Base-by-base conservation (phyloP, 2,329 filamentous ascomycete species). In the Elsinoe australis region DNA sequence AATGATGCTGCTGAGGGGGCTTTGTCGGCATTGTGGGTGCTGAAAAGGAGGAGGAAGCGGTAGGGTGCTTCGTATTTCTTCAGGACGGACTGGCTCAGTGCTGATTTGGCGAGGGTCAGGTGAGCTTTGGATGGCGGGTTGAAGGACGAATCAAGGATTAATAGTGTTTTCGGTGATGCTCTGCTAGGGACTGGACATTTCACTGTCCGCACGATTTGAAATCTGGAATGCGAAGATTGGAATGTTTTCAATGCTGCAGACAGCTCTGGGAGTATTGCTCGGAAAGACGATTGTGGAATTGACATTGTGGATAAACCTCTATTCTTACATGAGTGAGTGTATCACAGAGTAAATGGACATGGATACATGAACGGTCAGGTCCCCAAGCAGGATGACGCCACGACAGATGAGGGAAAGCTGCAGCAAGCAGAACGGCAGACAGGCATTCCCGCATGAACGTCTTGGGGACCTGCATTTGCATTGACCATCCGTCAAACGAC, bases 1-100 rank as follows among this genome's bases (percentile, higher is more conserved):
- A 88, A 86, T 2, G 73, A 67, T 0, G 83, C 84, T 0, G 85
- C 82, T 52, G 78, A 79, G 4, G 80, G 74, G 9, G 75, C 72
- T 56, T 82, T 82, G 60, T 83, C 79, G 14, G 79, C 79, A 68
- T 83, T 83, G 57, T 79, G 72, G 0, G 75, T 80, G 35, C 77
- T 78, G 47, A 82, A 75, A 1, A 82, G 68, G 1, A 83, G 68
- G 3, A 82, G 61, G 2, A 82, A 58, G 6, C 78, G 61, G 48
- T 63, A 63, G 3, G 69, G 68, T n/a, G 55, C 55, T 50, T 59
- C 54, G 46, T 58, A 68, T 52, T 18, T 57, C 53, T 28, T 47
- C 51, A 64, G 60, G n/a, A 45, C 38, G 9, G 54, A 58, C 31
- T 67, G 63, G 35, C 65, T 61, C 4, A 82, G 54, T 2, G 78